Evolutionary conservation across 208 protist genomes (phyloP), one percentile per base, ranked within the genome.

Genomic region (Leishmania amazonensis): DNA sequence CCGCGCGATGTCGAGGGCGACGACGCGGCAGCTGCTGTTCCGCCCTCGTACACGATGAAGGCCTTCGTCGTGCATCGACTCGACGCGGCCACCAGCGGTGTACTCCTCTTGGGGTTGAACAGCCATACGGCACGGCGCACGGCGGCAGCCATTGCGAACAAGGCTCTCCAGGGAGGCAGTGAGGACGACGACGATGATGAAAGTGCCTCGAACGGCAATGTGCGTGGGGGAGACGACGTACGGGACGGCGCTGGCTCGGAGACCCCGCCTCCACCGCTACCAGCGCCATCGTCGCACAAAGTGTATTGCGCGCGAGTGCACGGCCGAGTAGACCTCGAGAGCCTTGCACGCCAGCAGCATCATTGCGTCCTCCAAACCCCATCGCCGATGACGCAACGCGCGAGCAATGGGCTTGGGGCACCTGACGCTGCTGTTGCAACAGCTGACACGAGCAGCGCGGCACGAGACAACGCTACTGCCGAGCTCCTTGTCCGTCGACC

Each of bases 71-170:
- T 97, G 62, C 96, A 98, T 76, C 90, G 96, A 0, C 86, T 98
- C 4, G 96, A 98, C 75, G 91, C 87, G 0, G 89, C 89, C 8
- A 98, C 96, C 40, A 97, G 94, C 79, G 96, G 96, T 49, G 91
- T 98, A 19, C 85, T 98, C 3, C 60, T 97, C 13, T 98, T 96
- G 53, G 93, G 84, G 3, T 80, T 97, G 4, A 86, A 94, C 77
- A 85, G 82, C 42, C 68, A 72, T 2, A 86, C 85, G 31, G 91
- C 94, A 9, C 84, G 89, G 2, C 75, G 83, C 31, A 90, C 87
- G 40, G 86, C 94, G 1, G 81, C 76, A 35, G 71, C 88, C 15
- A 82, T 96, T 9, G 73, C 92, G 5, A 84, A 90, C 79, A 94
- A 94, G 75, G 17, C 64, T n/a, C 54, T 80, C 58, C 40, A 80